Base-by-base conservation (phyloP, 768 basidiomycete species). In the Cyathus striatus region DNA sequence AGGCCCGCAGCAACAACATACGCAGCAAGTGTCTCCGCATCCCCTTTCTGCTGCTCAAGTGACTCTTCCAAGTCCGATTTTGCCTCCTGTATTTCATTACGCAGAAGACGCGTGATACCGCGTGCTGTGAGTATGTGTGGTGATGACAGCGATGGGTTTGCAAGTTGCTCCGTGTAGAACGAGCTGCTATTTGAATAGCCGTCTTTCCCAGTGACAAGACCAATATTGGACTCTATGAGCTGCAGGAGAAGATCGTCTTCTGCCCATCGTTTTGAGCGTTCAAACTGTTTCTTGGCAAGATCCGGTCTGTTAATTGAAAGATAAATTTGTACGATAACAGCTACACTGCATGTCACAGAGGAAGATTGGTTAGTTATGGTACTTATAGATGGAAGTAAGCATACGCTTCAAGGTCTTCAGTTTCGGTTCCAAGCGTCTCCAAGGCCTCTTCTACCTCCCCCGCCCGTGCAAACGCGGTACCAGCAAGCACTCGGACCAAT, bases 371-470 rank as follows among this genome's bases (percentile, higher is more conserved):
- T 32, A 17, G 40, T 23, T n/a, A 23, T 3, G 20, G 20, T 24
- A 22, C 37, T 21, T 17, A 42, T 22, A 39, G 6, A 21, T 35
- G n/a, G 33, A 27, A n/a, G 35, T 23, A 17, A 5, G 76, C 89
- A 53, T 62, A 94, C 92, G 89, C 87, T 71, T 97, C 93, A 26
- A 92, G 75, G 52, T 90, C 87, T 49, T 84, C 77, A 23, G 79
- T 79, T 38, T 81, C 84, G 5, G 76, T 77, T 6, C 83, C 82
- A 23, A 97, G 71, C 0, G 89, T 93, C 62, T 95, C 93, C 20
- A 96, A 66, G 2, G 92, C 93, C 64, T 97, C 93, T 62, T 96
- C 93, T 9, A 87, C 64, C 64, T 96, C 93, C 2, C 83, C 86
- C 13, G 88, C 88, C 24, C 78, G 68, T 13, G 83, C 76, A 60